Base-by-base conservation (phyloP, 2,329 filamentous ascomycete genomes). In the Sclerotinia subarctica region DNA sequence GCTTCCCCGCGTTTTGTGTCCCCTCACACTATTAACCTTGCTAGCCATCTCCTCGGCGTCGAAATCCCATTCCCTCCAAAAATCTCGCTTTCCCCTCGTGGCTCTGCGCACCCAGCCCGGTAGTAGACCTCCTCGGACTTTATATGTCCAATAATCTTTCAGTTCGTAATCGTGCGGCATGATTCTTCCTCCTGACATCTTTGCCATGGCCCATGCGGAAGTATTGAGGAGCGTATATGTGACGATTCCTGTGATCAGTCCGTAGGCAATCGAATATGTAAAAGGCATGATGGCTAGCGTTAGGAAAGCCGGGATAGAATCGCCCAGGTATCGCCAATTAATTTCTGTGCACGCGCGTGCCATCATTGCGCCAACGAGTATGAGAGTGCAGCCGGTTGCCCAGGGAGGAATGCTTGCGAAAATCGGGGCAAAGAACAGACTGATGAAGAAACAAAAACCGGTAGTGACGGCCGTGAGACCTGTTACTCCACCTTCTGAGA, bases 291-390 rank as follows among this genome's bases (percentile, higher is more conserved):
- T 81, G 68, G 89, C 87, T 71, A 96, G 90, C 63, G 91, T 93
- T 47, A 96, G 81, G 80, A 96, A 96, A 3, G 93, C 92, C 0
- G 93, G 93, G 32, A 96, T 84, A 0, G 91, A 89, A 77, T 96
- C 93, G 64, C 92, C 92, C 70, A 92, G 83, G 79, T 96, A 96
- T 58, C 83, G 83, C 93, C 93, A 96, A 83, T 96, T 96, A 82
- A 96, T 94, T 71, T 95, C 90, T 21, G 86, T 86, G 17, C 91
- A 90, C 1, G 91, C 85, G 70, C 87, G 85, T 68, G 90, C 88
- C 93, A 96, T 96, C 84, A 96, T 90, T 26, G 89, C 88, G n/a
- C 93, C 93, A 66, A 96, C 92, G 51, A 96, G 87, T 73, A 96
- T 85, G 35, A 96, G 84, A n/a, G 93, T 93, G 77, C 90, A 93